Evolutionary conservation across 495 filamentous ascomycete species (phyloP).

Genomic region (Neurospora sp.): DNA sequence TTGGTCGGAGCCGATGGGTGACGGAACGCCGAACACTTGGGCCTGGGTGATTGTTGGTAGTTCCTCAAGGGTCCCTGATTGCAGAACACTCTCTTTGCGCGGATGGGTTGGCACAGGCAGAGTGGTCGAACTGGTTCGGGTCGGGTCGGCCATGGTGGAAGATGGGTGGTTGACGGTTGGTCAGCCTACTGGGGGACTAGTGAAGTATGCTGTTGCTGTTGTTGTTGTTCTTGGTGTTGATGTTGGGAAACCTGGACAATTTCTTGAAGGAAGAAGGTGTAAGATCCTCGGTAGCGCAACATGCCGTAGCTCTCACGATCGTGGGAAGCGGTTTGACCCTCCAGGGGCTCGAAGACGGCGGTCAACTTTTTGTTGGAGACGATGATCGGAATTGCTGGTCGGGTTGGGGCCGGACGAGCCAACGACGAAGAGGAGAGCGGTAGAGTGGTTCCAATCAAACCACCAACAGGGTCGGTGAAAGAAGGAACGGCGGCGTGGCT

Average conservation of each 20-base stretch:
- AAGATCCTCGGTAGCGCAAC: slow-evolving; percentile 8
- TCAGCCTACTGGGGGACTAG: background rate
- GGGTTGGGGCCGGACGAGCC: background rate
- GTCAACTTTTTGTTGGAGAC: background rate
- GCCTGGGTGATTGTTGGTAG: slow-evolving; percentile 23
- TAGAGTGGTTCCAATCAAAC: background rate
- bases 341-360: background rate
- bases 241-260: background rate
- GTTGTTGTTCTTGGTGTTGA: background rate
- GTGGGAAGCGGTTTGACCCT: background rate
- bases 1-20: slow-evolving; percentile 19
- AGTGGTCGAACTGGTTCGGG: slow-evolving; percentile 3
- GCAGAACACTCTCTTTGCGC: slow-evolving; percentile 13
- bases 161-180: background rate
- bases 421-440: background rate
- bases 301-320: background rate
- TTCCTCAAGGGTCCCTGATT: slow-evolving; percentile 18
- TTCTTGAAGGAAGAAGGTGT: background rate
- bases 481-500: background rate
- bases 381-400: background rate
- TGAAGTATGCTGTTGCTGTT: background rate
- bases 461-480: background rate
- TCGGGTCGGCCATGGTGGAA: slow-evolving; percentile 18
- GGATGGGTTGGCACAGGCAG: background rate
- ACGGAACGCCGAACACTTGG: slow-evolving; percentile 5